phyloP scores from a whole-genome alignment of 305 asterid genomes.

The Rubia tinctorum region DNA sequence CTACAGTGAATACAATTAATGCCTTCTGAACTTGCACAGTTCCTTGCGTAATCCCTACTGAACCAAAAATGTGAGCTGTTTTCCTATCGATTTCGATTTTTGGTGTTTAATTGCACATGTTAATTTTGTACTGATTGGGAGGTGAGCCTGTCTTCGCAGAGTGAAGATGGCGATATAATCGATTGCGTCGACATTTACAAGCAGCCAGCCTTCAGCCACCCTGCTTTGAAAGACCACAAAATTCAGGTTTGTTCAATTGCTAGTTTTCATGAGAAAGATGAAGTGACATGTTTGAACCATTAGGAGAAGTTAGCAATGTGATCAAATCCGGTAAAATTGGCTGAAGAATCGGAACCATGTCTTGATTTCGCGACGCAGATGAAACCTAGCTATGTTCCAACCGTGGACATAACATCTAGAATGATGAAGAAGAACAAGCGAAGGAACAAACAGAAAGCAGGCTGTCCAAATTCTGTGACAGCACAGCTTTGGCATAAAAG shows the following conservation, averaged over 20 bases:
- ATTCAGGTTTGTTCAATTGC: conserved; percentile 44
- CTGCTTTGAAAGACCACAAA: conserved; percentile 60
- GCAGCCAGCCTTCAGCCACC: conserved; percentile 71
- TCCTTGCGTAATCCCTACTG: not conserved
- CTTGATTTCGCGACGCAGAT: not conserved
- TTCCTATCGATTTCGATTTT: not conserved
- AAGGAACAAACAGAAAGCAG: not conserved
- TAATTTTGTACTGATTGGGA: not conserved
- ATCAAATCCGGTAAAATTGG: not conserved
- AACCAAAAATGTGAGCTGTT: not conserved
- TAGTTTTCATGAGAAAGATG: not conserved
- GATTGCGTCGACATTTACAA: conserved; percentile 42
- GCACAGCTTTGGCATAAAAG: conserved; percentile 56
- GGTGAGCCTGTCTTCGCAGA: not conserved
- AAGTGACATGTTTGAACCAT: no score
- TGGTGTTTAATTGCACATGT: not conserved
- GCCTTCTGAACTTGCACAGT: not conserved
- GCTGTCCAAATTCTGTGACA: conserved; percentile 2
- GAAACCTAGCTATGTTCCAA: conserved; percentile 15
- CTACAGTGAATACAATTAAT: not conserved
- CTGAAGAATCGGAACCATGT: not conserved
- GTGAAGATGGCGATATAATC: conserved; percentile 22
- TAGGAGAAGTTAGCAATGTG: not conserved
- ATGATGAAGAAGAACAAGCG: not conserved
- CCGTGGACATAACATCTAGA: conserved; percentile 3